phyloP scores from a whole-genome alignment of 1,284 basidiomycete genomes.

The Flammula alnicola region DNA sequence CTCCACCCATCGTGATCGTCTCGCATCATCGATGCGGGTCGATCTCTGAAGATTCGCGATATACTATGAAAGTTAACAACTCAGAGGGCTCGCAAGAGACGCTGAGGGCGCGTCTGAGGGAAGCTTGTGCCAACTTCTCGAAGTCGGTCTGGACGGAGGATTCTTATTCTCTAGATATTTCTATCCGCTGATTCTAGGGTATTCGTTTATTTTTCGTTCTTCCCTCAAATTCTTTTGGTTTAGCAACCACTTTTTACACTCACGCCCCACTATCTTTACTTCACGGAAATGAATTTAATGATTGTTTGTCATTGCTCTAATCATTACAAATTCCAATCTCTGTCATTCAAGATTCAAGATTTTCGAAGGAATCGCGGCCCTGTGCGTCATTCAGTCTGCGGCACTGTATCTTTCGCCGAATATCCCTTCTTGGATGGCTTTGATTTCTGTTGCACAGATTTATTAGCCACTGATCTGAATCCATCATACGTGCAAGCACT shows the following conservation, averaged over 20 bases:
- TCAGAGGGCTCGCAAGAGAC: slow-evolving; percentile 7
- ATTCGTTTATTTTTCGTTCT: too few relatives aligned
- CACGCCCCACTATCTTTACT: too few relatives aligned
- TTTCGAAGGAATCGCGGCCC: neutral
- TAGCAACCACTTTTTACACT: too few relatives aligned
- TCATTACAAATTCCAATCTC: too few relatives aligned
- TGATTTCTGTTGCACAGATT: slow-evolving; percentile 50
- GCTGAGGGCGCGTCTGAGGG: slow-evolving; percentile 15
- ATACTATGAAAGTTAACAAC: too few relatives aligned
- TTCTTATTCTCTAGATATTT: neutral
- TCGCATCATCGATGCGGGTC: slow-evolving; percentile 20
- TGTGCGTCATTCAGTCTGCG: too few relatives aligned
- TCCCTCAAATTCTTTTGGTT: too few relatives aligned
- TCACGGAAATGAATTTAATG: too few relatives aligned
- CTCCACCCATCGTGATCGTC: slow-evolving; percentile 21
- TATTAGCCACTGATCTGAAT: slow-evolving; percentile 14
- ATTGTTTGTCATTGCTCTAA: too few relatives aligned
- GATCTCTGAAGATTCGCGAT: slow-evolving; percentile 3
- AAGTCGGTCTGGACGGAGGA: slow-evolving; percentile 9
- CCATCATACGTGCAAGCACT: too few relatives aligned
- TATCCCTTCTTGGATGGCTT: slow-evolving; percentile 59
- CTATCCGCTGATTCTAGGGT: too few relatives aligned
- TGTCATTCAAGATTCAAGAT: too few relatives aligned
- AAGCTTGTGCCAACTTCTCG: slow-evolving; percentile 21
- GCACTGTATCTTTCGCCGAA: slow-evolving; percentile 35